Percentiles rank a stretch among this genome's conserved stretches.
These are phyloP conservation scores for Gossypium laxum DNA, from an alignment of 441 rosid species.

Conservation along the genomic window DNA sequence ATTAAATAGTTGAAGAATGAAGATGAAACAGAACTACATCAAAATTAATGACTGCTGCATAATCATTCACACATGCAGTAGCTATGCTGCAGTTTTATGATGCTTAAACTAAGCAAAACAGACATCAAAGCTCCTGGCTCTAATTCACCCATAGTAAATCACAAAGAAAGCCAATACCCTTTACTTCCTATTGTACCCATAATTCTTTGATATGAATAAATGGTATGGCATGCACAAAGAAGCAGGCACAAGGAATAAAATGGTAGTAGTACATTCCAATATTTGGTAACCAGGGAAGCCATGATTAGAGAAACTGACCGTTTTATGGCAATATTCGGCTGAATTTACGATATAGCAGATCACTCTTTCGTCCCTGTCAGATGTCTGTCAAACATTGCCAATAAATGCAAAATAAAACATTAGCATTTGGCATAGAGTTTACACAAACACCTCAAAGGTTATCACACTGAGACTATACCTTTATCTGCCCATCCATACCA, in stretches of 20 bases:
- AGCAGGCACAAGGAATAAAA: background rate
- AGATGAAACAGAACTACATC: background rate
- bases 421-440: constrained; percentile 11
- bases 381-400: constrained; percentile 45
- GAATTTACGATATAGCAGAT: constrained; percentile 93
- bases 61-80: background rate
- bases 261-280: background rate
- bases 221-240: background rate
- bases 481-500: constrained; percentile 94
- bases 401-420: constrained; percentile 19
- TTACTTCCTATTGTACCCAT: background rate
- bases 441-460: background rate
- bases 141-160: background rate
- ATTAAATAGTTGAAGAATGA: background rate
- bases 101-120: constrained; percentile 3
- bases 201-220: background rate
- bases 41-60: background rate
- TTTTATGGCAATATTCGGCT: constrained; percentile 88
- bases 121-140: background rate
- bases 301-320: constrained; percentile 43
- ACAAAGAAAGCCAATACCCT: background rate
- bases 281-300: constrained; percentile 13
- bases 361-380: constrained; percentile 91
- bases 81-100: background rate
- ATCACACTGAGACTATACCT: constrained; percentile 34